Evolutionary conservation across 2,329 filamentous ascomycete species (phyloP), one percentile per base, ranked within the genome.

Genomic region (Esteya vermicola): DNA sequence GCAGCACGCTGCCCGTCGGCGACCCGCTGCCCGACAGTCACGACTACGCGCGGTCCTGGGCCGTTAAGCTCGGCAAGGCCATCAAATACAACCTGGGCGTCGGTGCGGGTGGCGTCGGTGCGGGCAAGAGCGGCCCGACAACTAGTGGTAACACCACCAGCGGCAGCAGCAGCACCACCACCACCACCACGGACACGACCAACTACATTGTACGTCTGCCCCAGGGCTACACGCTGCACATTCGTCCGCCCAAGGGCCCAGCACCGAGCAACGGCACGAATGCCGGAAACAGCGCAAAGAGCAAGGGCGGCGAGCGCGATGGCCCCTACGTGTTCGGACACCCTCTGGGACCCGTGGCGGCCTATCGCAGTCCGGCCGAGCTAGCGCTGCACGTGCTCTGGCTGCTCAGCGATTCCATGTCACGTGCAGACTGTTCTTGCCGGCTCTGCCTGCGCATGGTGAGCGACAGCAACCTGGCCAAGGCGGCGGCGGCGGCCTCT

Each of bases 251-350:
- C 33, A 44, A 47, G 37, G 23, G n/a, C 16, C n/a, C n/a, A n/a
- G n/a, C n/a, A n/a, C n/a, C n/a, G n/a, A n/a, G n/a, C n/a, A n/a
- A n/a, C n/a, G n/a, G n/a, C n/a, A n/a, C n/a, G n/a, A n/a, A n/a
- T n/a, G 10, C 6, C 3, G 12, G 18, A 9, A 18, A 33, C 16
- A n/a, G 7, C 18, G 7, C 12, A 12, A 13, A 18, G 20, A 26
- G 27, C 21, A 38, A 32, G 38, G 41, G 35, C 10, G 41, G 39
- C 16, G 89, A 93, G 69, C 79, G 81, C 57, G 75, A 80, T 54
- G 62, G 70, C 6, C 44, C 43, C n/a, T 38, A 45, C 20, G 44
- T 48, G 9, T 50, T 46, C 38, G 49, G 49, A 2, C 49, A 51
- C 36, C 45, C 44, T 33, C 43, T 44, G 22, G 48, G 45, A 9